phyloP scores from a whole-genome alignment of 768 basidiomycete species.

The Gymnopilus dilepis region DNA sequence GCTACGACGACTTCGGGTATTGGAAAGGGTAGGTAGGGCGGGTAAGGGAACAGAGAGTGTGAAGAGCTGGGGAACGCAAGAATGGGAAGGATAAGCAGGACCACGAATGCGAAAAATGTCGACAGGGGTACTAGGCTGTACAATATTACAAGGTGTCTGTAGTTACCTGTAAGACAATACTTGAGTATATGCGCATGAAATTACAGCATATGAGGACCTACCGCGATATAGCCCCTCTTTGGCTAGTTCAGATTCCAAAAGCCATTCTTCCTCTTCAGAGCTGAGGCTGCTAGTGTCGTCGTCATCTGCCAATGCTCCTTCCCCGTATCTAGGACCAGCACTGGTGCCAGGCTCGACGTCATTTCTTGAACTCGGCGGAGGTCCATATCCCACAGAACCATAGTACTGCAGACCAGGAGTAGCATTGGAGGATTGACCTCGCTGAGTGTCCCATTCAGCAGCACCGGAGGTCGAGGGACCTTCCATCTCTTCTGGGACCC shows the following conservation, averaged over 20 bases:
- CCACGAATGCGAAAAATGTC: constrained; percentile 50
- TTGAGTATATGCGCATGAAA: constrained; percentile 15
- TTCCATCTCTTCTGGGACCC: constrained; percentile 33
- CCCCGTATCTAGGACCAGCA: constrained; percentile 5
- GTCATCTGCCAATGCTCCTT: constrained; percentile 19
- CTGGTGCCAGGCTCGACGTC: background rate
- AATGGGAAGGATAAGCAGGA: constrained; percentile 55
- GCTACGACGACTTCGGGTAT: constrained; percentile 69
- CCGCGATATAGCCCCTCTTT: constrained; percentile 39
- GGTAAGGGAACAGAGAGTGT: constrained; percentile 55
- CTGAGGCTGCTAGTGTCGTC: constrained; percentile 28
- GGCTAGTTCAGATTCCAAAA: constrained; percentile 38
- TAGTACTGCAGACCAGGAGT: constrained; percentile 17
- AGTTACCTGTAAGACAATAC: constrained; percentile 60
- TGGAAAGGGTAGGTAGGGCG: constrained; percentile 61
- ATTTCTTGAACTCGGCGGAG: background rate
- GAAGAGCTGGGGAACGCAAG: constrained; percentile 49
- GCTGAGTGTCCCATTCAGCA: background rate
- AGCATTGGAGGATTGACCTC: background rate
- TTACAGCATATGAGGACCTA: constrained; percentile 11
- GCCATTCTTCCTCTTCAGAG: constrained; percentile 42
- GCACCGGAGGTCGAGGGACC: background rate
- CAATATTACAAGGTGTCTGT: constrained; percentile 54
- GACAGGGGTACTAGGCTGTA: constrained; percentile 67
- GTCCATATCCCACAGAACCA: constrained; percentile 22